phyloP scores from a whole-genome alignment of 192 early-diverging fungal genomes.

The Backusella morwellensis region DNA sequence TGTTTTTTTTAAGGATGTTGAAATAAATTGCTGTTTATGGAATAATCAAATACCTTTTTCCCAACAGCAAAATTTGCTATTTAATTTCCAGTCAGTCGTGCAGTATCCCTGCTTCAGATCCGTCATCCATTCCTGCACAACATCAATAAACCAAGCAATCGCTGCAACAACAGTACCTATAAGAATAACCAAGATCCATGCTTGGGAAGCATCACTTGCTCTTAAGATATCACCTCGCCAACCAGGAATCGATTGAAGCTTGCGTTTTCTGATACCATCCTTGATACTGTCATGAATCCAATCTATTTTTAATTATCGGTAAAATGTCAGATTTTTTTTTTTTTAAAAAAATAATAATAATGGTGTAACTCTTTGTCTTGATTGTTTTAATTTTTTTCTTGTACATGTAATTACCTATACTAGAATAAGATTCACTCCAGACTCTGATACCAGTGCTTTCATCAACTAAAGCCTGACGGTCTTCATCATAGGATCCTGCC shows the following conservation, averaged over 20 bases:
- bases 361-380: slow-evolving; percentile 4
- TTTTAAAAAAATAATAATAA: background rate
- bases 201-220: slow-evolving; percentile 74
- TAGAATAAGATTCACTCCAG: slow-evolving; percentile 58
- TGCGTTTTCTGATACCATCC: slow-evolving; percentile 70
- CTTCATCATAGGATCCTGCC: slow-evolving; percentile 46
- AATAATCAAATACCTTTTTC: slow-evolving; percentile 42
- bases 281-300: slow-evolving; percentile 89
- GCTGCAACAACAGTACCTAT: slow-evolving; percentile 62
- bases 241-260: slow-evolving; percentile 50
- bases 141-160: slow-evolving; percentile 67
- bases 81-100: slow-evolving; percentile 67
- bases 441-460: slow-evolving; percentile 56
- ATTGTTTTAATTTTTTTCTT: background rate
- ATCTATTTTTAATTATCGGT: slow-evolving; percentile 45
- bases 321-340: background rate
- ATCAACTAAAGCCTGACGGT: slow-evolving; percentile 43
- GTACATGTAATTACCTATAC: slow-evolving; percentile 41
- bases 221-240: slow-evolving; percentile 55
- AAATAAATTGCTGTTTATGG: background rate
- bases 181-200: slow-evolving; percentile 80
- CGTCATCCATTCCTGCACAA: slow-evolving; percentile 78
- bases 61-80: slow-evolving; percentile 79
- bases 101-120: slow-evolving; percentile 87
- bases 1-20: background rate